These are phyloP conservation scores for Acacia acuminata DNA, from an alignment of 306 rosid species.

Conservation along the genomic window DNA sequence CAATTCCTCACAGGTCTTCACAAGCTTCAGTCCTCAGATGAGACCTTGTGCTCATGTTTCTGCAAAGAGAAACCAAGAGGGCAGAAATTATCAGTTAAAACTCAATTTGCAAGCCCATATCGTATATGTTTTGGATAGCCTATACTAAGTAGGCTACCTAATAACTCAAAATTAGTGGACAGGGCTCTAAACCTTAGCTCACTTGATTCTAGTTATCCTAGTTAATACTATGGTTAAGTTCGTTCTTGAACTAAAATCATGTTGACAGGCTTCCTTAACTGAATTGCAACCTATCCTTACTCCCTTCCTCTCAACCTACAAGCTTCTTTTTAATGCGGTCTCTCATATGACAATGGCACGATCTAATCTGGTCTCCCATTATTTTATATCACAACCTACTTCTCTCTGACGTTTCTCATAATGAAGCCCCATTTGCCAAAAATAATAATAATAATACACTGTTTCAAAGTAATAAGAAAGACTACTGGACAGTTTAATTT, in stretches of 20 bases:
- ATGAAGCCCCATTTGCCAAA: neutral
- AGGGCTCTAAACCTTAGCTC: neutral
- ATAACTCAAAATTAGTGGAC: neutral
- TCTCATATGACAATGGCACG: neutral
- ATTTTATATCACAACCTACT: neutral
- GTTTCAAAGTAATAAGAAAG: too few species aligned
- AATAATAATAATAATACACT: too few species aligned
- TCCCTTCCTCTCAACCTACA: neutral
- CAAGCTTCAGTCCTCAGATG: constrained; percentile 37
- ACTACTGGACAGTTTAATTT: too few species aligned
- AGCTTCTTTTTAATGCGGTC: neutral
- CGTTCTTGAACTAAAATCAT: neutral
- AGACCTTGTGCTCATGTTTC: constrained; percentile 36
- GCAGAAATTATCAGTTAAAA: constrained; percentile 19
- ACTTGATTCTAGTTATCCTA: neutral
- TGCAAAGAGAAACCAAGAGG: constrained; percentile 46
- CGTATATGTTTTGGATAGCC: neutral
- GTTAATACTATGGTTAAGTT: neutral
- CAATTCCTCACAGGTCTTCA: constrained; percentile 44
- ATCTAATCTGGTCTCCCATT: too few species aligned
- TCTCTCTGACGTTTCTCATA: neutral
- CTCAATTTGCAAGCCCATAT: constrained; percentile 1
- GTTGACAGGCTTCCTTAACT: neutral
- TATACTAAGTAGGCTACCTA: too few species aligned
- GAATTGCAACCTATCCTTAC: neutral